Evolutionary conservation across 2,329 filamentous ascomycete species (phyloP).

Genomic region (Aspergillus quadricinctus): DNA sequence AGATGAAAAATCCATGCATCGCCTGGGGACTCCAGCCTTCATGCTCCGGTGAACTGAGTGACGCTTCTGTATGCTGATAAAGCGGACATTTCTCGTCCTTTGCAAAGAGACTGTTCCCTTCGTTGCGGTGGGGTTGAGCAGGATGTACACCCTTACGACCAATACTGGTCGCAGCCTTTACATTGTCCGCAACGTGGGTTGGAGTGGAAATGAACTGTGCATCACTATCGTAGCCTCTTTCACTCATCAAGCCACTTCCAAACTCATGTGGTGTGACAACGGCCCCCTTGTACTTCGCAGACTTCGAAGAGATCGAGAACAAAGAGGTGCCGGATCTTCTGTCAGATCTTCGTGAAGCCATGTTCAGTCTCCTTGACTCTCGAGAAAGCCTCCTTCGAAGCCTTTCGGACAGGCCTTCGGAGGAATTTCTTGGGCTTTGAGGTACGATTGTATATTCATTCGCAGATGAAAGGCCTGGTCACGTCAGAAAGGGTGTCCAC

Average conservation of each 20-base stretch:
- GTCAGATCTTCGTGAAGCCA: slow-evolving; percentile 8
- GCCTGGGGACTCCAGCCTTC: slow-evolving; percentile 4
- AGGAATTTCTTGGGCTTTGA: slow-evolving; percentile 10
- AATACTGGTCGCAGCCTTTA: slow-evolving; percentile 5
- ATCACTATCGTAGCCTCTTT: slow-evolving; percentile 40
- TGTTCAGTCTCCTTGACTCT: slow-evolving; percentile 21
- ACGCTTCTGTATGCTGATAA: slow-evolving; percentile 1
- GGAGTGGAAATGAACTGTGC: slow-evolving; percentile 36
- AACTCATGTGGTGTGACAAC: slow-evolving; percentile 16
- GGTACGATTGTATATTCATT: slow-evolving; percentile 4
- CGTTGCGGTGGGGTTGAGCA: slow-evolving; percentile 5
- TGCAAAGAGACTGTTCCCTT: not conserved
- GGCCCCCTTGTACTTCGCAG: slow-evolving; percentile 3
- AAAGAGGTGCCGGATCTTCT: slow-evolving; percentile 12
- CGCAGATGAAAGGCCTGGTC: slow-evolving; percentile 6
- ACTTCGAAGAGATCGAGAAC: slow-evolving; percentile 18
- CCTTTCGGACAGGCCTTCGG: slow-evolving; percentile 23
- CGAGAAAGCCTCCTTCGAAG: slow-evolving; percentile 32
- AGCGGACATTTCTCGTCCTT: slow-evolving; percentile 1
- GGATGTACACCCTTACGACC: slow-evolving; percentile 6
- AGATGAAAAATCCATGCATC: slow-evolving; percentile 3
- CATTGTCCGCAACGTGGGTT: slow-evolving; percentile 12
- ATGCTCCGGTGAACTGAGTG: slow-evolving; percentile 8
- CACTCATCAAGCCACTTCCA: slow-evolving; percentile 34
- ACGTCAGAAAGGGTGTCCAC: not conserved